Base-by-base conservation (phyloP, 2,329 filamentous ascomycete genomes). In the Stenocarpella maydis region DNA sequence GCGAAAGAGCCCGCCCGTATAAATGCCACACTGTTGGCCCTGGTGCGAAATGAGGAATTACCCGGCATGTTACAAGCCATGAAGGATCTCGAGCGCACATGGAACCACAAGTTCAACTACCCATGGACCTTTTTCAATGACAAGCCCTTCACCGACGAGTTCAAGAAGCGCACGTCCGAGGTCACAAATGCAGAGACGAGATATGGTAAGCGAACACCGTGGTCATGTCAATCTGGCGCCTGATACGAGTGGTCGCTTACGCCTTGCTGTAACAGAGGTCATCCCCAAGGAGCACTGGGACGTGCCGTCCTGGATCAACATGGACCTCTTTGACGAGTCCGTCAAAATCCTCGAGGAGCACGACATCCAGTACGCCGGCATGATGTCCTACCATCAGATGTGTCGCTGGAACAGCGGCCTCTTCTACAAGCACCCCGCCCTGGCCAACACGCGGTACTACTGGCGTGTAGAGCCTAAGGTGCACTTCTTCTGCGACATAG, bases 91-190 rank as follows among this genome's bases (percentile, higher is more conserved):
- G 96, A 99, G 82, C 85, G 92, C 73, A 98, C 95, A 1, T 99
- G 95, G 94, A 99, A 99, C 77, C 86, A 89, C 85, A 99, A 99
- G 78, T 99, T 98, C 88, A 99, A 99, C 84, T 99, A 99, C 78
- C 96, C 96, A 0, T 99, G 96, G 94, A 98, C 94, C 10, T 99
- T 99, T 80, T 97, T 99, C 87, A 99, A 99, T 82, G 95, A 99
- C 77, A 91, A 93, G 65, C 93, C 93, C 19, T 99, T 99, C 77
- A 91, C 92, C 3, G 92, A 96, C 19, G 95, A 98, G 76, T 99
- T 99, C 84, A 98, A 97, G 83, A 84, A 84, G 76, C 89, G 87
- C 80, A 98, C 95, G 0, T 85, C 87, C 72, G 93, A 90, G 34
- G 90, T 88, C 63, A 98, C 95, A 21, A 97, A 97, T 74, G 96